Percentiles rank a stretch among this genome's conserved stretches.
Conservation (phyloP, 768 basidiomycete genomes). For the Lactarius hengduanensis region DNA sequence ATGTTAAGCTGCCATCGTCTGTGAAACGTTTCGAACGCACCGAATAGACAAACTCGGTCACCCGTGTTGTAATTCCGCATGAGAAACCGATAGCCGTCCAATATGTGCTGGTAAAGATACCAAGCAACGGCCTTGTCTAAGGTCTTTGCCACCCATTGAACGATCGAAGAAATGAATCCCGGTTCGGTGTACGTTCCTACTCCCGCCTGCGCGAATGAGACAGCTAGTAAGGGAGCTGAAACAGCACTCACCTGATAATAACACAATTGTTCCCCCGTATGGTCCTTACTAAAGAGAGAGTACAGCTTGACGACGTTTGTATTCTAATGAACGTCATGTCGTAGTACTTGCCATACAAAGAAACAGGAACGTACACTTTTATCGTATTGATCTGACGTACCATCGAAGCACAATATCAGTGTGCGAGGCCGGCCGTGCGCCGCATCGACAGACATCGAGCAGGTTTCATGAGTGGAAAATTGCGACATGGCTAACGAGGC, state of each 20-base stretch:
- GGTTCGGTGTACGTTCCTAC: conserved; percentile 54
- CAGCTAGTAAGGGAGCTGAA: neutral
- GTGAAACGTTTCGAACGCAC: conserved; percentile 36
- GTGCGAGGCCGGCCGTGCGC: conserved; percentile 5
- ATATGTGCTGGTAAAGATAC: conserved; percentile 70
- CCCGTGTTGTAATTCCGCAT: conserved; percentile 73
- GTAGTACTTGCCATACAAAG: neutral
- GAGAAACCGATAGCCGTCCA: conserved; percentile 71
- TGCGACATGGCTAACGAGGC: neutral
- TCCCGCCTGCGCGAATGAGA: conserved; percentile 38
- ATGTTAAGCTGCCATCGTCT: conserved; percentile 7
- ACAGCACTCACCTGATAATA: conserved; percentile 63
- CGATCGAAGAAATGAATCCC: conserved; percentile 60
- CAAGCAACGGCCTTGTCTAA: conserved; percentile 71
- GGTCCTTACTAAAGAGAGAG: conserved; percentile 39
- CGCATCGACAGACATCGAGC: neutral
- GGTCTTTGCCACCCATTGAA: conserved; percentile 56
- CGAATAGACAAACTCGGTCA: conserved; percentile 72
- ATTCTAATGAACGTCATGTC: conserved; percentile 34
- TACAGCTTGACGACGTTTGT: conserved; percentile 43
- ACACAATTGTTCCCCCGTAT: conserved; percentile 37
- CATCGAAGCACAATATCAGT: conserved; percentile 23
- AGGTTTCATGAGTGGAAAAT: neutral
- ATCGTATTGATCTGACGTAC: conserved; percentile 17
- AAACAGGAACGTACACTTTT: neutral